Base-by-base conservation (phyloP, 2,329 filamentous ascomycete genomes). In the Ilyonectria robusta region DNA sequence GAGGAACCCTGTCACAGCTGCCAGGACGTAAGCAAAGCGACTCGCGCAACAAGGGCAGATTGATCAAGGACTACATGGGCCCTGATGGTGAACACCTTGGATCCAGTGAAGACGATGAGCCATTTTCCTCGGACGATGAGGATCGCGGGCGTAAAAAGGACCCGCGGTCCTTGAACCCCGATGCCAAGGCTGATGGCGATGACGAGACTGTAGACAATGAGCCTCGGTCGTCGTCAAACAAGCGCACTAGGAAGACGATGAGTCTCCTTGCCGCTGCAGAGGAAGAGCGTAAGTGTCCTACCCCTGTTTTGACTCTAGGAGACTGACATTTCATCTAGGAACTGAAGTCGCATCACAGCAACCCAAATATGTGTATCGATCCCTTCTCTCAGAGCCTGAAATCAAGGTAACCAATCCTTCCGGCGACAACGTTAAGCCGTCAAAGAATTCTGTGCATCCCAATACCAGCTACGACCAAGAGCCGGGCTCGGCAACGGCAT, bases 401-500 rank as follows among this genome's bases (percentile, higher is more conserved):
- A 90, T 93, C 67, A 91, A 87, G 8, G 81, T 92, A 33, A 93
- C 89, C 0, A 86, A 85, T 33, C 88, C 92, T 1, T 83, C 86
- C 3, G 90, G 90, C 17, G 89, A 92, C 62, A 89, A 87, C 72
- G 82, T 84, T 70, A 89, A 87, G 73, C 77, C 81, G 58, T 82
- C 75, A 68, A 91, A 89, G 77, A 77, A 85, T 1, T 86, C 87
- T 2, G 88, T 96, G 11, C 95, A 97, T 78, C 95, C 95, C 1
- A 89, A 90, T 59, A 97, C 93, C 11, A 96, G 91, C 78, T 98
- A 95, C 78, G 95, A 97, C 75, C 84, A 91, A 65, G 86, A 88
- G 15, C 87, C 87, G 3, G 75, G 82, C n/a, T 89, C 88, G 6
- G 84, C 85, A 4, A 82, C 82, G 79, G 84, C 76, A 82, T 84